These are phyloP conservation scores for Puccinia horiana DNA, from an alignment of 1,284 basidiomycete genomes.

Conservation along the genomic window DNA sequence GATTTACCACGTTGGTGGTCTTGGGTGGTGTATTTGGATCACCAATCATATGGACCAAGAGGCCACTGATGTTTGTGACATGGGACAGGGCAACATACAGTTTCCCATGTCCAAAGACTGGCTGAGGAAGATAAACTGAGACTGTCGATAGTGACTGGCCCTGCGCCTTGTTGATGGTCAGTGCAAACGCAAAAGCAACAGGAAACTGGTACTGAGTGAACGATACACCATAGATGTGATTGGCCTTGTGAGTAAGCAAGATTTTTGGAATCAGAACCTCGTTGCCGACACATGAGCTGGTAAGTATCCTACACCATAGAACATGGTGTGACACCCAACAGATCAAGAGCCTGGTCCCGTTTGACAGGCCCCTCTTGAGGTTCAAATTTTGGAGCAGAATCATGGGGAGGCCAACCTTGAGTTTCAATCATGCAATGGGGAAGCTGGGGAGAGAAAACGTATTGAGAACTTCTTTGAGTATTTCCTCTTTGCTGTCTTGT, in stretches of 20 bases:
- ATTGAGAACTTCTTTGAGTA: neutral
- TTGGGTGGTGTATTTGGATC: no score
- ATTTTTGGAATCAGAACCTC: neutral
- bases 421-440: neutral
- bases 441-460: neutral
- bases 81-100: slow-evolving; percentile 4
- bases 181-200: slow-evolving; percentile 60
- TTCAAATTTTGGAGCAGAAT: neutral
- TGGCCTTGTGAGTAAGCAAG: neutral
- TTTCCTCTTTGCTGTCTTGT: neutral
- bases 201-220: slow-evolving; percentile 60
- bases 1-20: no score
- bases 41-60: no score
- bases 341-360: neutral
- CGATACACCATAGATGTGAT: slow-evolving; percentile 41
- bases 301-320: neutral
- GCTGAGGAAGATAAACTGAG: slow-evolving; percentile 58
- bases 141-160: slow-evolving; percentile 60
- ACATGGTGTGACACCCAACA: neutral
- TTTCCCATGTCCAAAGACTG: slow-evolving; percentile 57
- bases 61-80: neutral
- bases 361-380: neutral
- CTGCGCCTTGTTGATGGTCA: slow-evolving; percentile 62
- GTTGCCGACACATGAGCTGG: neutral
- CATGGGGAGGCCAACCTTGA: neutral